These are phyloP conservation scores for Vigna radiata DNA, from an alignment of 306 rosid species.

Conservation along the genomic window DNA sequence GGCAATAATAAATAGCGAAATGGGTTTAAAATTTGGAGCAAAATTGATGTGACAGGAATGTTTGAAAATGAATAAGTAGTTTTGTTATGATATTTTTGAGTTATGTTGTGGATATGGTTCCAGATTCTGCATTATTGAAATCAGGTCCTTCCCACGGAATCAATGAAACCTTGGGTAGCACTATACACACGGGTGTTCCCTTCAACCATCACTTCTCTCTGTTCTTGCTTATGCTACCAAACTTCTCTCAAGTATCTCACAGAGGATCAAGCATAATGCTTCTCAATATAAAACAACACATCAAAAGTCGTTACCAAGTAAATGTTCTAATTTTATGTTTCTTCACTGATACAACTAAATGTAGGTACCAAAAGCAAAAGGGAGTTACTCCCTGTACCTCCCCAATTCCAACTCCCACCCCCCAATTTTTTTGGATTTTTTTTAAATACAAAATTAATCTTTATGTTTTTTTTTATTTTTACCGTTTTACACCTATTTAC, in stretches of 20 bases:
- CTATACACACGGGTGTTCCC: not conserved
- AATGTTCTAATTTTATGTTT: too few species aligned
- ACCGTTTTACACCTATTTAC: too few species aligned
- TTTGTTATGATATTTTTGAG: constrained; percentile 23
- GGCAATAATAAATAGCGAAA: too few species aligned
- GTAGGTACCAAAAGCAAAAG: too few species aligned
- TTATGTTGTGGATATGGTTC: constrained; percentile 33
- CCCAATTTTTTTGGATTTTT: too few species aligned
- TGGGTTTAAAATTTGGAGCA: not conserved
- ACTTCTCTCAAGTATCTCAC: not conserved
- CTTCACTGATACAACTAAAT: too few species aligned
- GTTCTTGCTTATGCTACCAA: not conserved
- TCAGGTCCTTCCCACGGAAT: not conserved
- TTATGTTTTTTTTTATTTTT: too few species aligned
- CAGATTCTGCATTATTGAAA: constrained; percentile 38
- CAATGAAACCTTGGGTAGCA: not conserved
- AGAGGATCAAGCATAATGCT: not conserved
- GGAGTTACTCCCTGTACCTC: too few species aligned
- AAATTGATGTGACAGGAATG: constrained; percentile 11
- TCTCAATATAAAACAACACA: not conserved
- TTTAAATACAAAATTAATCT: too few species aligned
- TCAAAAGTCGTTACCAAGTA: too few species aligned
- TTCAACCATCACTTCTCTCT: constrained; percentile 11
- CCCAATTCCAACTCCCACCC: too few species aligned
- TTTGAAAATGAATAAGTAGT: not conserved